Evolutionary conservation across 495 filamentous ascomycete genomes (phyloP).

Genomic region (Hypoxylon rickii): DNA sequence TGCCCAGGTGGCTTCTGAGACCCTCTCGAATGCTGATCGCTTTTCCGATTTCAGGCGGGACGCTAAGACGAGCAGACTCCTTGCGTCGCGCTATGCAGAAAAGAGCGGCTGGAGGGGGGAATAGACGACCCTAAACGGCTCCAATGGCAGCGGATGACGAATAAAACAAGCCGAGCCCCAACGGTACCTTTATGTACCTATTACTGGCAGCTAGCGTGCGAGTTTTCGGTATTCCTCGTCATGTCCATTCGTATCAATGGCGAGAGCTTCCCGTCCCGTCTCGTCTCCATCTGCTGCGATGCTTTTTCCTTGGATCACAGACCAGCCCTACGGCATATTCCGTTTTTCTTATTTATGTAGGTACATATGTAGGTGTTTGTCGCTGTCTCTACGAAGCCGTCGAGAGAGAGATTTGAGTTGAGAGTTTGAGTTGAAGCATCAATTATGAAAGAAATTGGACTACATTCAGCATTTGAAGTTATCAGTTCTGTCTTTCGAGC

Average conservation of each 20-base stretch:
- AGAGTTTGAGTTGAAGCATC: neutral
- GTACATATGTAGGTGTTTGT: neutral
- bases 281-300: conserved; percentile 11
- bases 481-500: no score
- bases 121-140: conserved; percentile 7
- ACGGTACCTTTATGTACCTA: conserved; percentile 23
- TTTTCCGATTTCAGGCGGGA: conserved; percentile 19
- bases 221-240: conserved; percentile 3
- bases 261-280: neutral
- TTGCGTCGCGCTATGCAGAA: conserved; percentile 30
- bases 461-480: no score
- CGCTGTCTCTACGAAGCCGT: no score
- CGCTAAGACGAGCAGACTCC: conserved; percentile 12
- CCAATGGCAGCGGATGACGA: conserved; percentile 10
- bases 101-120: neutral
- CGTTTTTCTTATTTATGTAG: neutral
- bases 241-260: conserved; percentile 1
- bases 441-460: no score
- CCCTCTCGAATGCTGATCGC: conserved; percentile 1
- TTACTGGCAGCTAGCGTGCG: neutral
- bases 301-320: conserved; percentile 9
- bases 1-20: neutral
- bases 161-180: conserved; percentile 18
- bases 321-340: conserved; percentile 6
- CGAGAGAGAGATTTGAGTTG: no score